These are phyloP conservation scores for Inga laurina DNA, from an alignment of 306 rosid genomes.

Conservation along the genomic window DNA sequence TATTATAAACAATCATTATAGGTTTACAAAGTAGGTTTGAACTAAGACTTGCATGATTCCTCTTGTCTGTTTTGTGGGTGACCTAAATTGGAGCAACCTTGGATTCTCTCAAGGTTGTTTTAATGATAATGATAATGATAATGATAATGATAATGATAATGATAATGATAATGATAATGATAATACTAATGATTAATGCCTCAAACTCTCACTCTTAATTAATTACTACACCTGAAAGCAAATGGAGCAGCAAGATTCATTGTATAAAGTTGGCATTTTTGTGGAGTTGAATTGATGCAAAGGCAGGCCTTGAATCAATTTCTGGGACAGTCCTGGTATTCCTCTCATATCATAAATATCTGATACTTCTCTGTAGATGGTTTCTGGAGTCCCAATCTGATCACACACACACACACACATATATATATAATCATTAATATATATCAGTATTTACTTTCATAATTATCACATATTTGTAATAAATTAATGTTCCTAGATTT, in stretches of 20 bases:
- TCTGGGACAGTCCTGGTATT: constrained; percentile 31
- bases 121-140: too few species aligned
- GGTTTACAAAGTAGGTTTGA: neutral
- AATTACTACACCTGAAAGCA: constrained; percentile 39
- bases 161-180: too few species aligned
- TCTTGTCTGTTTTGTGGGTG: neutral
- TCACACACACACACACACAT: neutral
- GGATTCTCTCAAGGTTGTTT: neutral
- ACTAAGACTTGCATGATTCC: neutral
- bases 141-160: too few species aligned
- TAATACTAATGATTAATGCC: too few species aligned
- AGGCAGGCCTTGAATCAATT: constrained; percentile 32
- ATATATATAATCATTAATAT: neutral
- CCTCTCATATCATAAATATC: constrained; percentile 34
- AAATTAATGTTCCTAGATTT: neutral
- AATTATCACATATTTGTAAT: neutral
- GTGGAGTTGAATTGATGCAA: constrained; percentile 32
- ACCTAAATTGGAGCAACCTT: constrained; percentile 9
- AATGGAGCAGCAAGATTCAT: constrained; percentile 41
- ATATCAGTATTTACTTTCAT: neutral
- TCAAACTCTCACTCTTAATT: too few species aligned
- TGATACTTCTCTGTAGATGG: constrained; percentile 34
- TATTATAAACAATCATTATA: neutral
- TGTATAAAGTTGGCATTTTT: constrained; percentile 20
- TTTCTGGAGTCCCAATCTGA: constrained; percentile 25